Evolutionary conservation across 306 rosid species (phyloP).

Genomic region (Clitoria ternatea): DNA sequence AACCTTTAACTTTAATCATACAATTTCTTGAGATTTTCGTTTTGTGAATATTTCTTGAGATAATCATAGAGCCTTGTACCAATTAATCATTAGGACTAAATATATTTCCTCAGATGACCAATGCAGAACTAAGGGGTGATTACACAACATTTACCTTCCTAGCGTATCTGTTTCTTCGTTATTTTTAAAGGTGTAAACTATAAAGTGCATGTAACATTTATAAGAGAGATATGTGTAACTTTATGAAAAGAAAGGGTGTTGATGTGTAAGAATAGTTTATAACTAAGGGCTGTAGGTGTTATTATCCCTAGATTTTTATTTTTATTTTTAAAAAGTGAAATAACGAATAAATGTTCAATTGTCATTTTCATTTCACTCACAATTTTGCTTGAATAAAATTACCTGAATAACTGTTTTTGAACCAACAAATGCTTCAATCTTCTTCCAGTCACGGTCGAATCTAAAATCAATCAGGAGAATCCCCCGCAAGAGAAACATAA

Average conservation of each 20-base stretch:
- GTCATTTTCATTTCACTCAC: neutral
- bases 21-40: neutral
- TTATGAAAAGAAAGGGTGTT: too few relatives aligned
- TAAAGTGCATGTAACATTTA: too few relatives aligned
- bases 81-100: neutral
- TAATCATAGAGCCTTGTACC: neutral
- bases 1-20: neutral
- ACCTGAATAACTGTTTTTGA: slow-evolving; percentile 19
- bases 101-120: neutral
- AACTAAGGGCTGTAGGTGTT: too few relatives aligned
- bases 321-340: neutral
- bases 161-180: too few relatives aligned
- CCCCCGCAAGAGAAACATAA: neutral
- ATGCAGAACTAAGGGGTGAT: neutral
- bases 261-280: too few relatives aligned
- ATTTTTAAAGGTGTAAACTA: too few relatives aligned
- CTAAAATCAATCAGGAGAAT: neutral
- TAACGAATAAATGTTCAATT: neutral
- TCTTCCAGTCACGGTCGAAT: slow-evolving; percentile 24
- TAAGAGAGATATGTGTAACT: too few relatives aligned
- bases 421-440: slow-evolving; percentile 21
- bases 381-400: neutral
- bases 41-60: neutral
- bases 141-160: too few relatives aligned
- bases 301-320: too few relatives aligned